Evolutionary conservation across 1,284 basidiomycete species (phyloP), one percentile per base, ranked within the genome.

Genomic region (Cutaneotrichosporon dermatis): DNA sequence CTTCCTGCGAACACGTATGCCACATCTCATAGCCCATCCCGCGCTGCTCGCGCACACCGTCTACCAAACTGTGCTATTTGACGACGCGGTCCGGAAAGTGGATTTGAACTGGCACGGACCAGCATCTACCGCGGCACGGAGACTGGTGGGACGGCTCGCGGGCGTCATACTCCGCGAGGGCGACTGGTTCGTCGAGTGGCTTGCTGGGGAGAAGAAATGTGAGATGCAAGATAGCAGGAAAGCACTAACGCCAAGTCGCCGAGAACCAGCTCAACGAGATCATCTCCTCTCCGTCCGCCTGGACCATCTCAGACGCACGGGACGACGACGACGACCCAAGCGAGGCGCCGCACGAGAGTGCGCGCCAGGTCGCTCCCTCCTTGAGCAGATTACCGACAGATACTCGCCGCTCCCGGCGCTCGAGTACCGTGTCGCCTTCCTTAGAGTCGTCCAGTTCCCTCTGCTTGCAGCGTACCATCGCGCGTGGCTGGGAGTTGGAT

Each of bases 41-140:
- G 85, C 92, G 0, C 79, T 98, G 34, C 82, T 99, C 4, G 95
- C 95, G 0, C 95, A 99, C 72, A 97, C 92, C 0, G 88, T 99
- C 50, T 95, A 95, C 73, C 91, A 97, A 75, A 84, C 92, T 0
- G 80, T 98, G 7, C 77, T 87, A 0, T 99, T 98, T 66, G 96
- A 99, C 76, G 85, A 87, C 36, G 83, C 87, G 7, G 74, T 98
- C 35, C 79, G 81, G 89, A 90, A 61, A 82, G 85, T 70, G 89
- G 88, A 0, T 93, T 91, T 68, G 79, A 80, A n/a, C 76, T 90
- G 8, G 69, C 76, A 33, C 82, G 82, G 4, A 88, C 83, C 34
- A 57, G 12, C 56, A 63, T 40, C 65, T 70, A 37, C 59, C 68
- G 34, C 57, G 64, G 54, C 49, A 65, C 69, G 12, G 50, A 25